These are phyloP conservation scores for Trametes villosa DNA, from an alignment of 768 basidiomycete genomes.

Conservation along the genomic window DNA sequence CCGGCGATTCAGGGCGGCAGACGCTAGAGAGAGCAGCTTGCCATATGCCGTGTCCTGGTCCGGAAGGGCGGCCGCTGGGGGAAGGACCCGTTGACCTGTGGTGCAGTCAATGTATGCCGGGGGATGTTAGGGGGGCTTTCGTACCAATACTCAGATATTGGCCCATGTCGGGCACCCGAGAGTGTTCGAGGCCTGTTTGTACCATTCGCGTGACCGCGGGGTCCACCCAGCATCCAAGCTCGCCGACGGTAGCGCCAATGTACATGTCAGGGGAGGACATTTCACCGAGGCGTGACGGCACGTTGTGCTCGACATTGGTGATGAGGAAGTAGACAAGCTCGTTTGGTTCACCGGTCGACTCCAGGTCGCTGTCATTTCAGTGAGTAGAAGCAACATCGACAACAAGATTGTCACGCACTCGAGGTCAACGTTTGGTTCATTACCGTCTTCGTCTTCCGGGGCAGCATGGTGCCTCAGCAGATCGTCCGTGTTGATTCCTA, in stretches of 20 bases:
- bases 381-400: not conserved
- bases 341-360: slow-evolving; percentile 33
- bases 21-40: slow-evolving; percentile 59
- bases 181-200: slow-evolving; percentile 78
- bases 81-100: slow-evolving; percentile 19
- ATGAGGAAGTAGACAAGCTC: slow-evolving; percentile 77
- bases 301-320: slow-evolving; percentile 73
- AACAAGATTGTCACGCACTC: not conserved
- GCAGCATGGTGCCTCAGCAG: slow-evolving; percentile 20
- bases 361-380: not conserved
- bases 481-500: slow-evolving; percentile 62
- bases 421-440: not conserved
- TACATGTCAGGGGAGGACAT: slow-evolving; percentile 48
- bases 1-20: slow-evolving; percentile 59
- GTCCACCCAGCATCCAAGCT: slow-evolving; percentile 88
- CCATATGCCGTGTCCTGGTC: slow-evolving; percentile 40
- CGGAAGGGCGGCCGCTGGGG: not conserved
- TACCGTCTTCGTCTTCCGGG: slow-evolving; percentile 1
- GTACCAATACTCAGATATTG: slow-evolving; percentile 57
- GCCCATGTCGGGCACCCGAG: slow-evolving; percentile 56
- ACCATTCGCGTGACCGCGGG: slow-evolving; percentile 70
- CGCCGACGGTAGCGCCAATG: slow-evolving; percentile 60
- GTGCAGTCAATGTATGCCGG: not conserved
- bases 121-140: slow-evolving; percentile 4
- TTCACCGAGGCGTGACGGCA: slow-evolving; percentile 46